Conservation (phyloP, 1,284 basidiomycete genomes). For the Cryptococcus jaspeensis region DNA sequence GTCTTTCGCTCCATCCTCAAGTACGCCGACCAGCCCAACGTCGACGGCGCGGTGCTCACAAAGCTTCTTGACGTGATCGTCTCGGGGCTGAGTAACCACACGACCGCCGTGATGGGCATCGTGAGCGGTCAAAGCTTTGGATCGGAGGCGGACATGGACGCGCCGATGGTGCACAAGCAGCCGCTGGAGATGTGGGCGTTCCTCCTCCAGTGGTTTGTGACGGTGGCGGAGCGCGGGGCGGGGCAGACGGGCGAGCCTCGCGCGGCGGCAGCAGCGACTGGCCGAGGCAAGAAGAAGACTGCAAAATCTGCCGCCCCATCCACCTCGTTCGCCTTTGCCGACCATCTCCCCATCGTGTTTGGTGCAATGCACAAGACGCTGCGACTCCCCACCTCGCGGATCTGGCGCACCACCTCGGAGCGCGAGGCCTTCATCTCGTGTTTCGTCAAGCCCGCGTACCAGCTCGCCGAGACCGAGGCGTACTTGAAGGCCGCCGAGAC, state of each 20-base stretch:
- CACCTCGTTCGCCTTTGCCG: conserved; percentile 69
- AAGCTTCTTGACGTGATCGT: conserved; percentile 43
- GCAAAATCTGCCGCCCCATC: conserved; percentile 17
- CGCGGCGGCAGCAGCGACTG: conserved; percentile 15
- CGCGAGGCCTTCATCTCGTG: conserved; percentile 80
- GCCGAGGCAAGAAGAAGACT: conserved; percentile 60
- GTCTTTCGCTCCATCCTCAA: conserved; percentile 71
- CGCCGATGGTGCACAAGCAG: conserved; percentile 64
- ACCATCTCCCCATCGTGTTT: conserved; percentile 69
- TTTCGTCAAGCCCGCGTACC: conserved; percentile 80
- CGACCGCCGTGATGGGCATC: conserved; percentile 35
- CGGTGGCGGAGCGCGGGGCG: conserved; percentile 70
- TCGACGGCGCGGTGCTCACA: conserved; percentile 36
- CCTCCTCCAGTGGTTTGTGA: conserved; percentile 79
- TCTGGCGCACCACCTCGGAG: conserved; percentile 84
- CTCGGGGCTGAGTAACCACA: conserved; percentile 35
- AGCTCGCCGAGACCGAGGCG: conserved; percentile 78
- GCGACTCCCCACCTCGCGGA: conserved; percentile 69
- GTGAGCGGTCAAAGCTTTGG: conserved; percentile 18
- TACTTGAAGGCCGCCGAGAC: conserved; percentile 81
- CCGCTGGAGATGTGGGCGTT: conserved; percentile 87
- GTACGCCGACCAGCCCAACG: conserved; percentile 38
- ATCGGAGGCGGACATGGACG: conserved; percentile 62
- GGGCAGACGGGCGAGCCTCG: conserved; percentile 38
- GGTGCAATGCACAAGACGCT: conserved; percentile 69